These are phyloP conservation scores for Aeminium ludgeri DNA, from an alignment of 495 filamentous ascomycete species.

Conservation along the genomic window DNA sequence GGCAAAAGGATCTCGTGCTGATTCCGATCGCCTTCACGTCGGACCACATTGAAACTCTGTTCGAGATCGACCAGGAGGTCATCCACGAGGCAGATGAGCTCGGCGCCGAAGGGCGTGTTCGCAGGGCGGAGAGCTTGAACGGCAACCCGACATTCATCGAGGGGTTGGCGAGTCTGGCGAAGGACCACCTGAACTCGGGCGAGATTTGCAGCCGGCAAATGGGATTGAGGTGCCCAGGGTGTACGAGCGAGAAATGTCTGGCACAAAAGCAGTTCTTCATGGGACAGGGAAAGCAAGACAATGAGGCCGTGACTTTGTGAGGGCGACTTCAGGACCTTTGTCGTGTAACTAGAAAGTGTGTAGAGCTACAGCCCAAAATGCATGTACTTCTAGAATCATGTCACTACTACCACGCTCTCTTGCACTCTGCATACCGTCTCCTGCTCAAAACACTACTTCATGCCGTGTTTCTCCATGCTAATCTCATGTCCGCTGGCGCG, in stretches of 20 bases:
- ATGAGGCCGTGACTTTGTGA: conserved; percentile 13
- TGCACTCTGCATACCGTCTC: no score
- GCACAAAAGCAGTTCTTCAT: conserved; percentile 89
- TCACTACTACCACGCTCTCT: no score
- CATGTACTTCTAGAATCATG: no score
- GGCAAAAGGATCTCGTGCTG: conserved; percentile 75
- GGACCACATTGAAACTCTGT: conserved; percentile 96
- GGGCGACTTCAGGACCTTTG: not conserved
- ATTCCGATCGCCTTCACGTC: conserved; percentile 97
- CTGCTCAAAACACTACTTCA: no score
- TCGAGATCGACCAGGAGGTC: conserved; percentile 88
- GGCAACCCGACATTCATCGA: conserved; percentile 81
- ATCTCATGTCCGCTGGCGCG: no score
- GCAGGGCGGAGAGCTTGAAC: conserved; percentile 86
- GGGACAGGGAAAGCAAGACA: conserved; percentile 25
- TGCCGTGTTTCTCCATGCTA: no score
- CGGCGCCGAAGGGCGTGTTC: conserved; percentile 39
- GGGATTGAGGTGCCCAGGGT: conserved; percentile 83
- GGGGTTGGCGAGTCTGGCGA: conserved; percentile 75
- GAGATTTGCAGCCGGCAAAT: conserved; percentile 63
- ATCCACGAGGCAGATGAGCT: conserved; percentile 75
- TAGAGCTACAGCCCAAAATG: no score
- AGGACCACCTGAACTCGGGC: conserved; percentile 54
- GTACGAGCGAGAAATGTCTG: conserved; percentile 73
- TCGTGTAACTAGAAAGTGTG: not conserved